Evolutionary conservation across 2,329 filamentous ascomycete genomes (phyloP).

Genomic region (Cytospora piceae): DNA sequence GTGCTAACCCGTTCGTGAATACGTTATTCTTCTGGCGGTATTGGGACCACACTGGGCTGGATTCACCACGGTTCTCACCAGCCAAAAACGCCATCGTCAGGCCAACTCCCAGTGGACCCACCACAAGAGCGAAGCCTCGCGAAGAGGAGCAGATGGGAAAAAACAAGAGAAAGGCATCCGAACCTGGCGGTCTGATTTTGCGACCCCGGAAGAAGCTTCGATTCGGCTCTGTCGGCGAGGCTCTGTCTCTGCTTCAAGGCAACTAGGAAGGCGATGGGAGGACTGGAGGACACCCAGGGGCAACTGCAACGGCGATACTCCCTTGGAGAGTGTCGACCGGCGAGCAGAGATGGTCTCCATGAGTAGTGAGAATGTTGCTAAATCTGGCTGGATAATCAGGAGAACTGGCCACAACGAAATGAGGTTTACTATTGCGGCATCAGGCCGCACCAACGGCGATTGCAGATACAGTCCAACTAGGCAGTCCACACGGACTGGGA

Average conservation of each 20-base stretch:
- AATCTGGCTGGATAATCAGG: neutral
- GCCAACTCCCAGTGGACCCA: neutral
- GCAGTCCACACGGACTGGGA: neutral
- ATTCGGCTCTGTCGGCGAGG: conserved; percentile 9
- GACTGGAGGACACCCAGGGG: too few relatives aligned
- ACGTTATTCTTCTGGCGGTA: conserved; percentile 22
- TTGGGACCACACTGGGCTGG: conserved; percentile 4
- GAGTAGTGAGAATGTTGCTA: neutral
- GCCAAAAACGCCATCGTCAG: neutral
- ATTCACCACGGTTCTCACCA: neutral
- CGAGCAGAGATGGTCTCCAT: neutral
- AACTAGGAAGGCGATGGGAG: neutral
- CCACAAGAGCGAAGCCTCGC: too few relatives aligned
- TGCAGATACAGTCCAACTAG: neutral
- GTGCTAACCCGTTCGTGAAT: neutral
- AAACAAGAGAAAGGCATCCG: too few relatives aligned
- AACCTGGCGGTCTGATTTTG: neutral
- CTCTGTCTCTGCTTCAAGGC: neutral
- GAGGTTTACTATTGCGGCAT: neutral
- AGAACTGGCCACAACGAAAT: neutral
- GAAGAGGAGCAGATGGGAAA: neutral
- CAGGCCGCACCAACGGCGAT: neutral
- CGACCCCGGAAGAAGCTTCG: conserved; percentile 10
- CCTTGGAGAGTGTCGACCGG: neutral
- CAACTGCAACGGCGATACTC: neutral